These are phyloP conservation scores for Hanseniaspora thailandica DNA, from an alignment of 805 yeast species.

Conservation along the genomic window DNA sequence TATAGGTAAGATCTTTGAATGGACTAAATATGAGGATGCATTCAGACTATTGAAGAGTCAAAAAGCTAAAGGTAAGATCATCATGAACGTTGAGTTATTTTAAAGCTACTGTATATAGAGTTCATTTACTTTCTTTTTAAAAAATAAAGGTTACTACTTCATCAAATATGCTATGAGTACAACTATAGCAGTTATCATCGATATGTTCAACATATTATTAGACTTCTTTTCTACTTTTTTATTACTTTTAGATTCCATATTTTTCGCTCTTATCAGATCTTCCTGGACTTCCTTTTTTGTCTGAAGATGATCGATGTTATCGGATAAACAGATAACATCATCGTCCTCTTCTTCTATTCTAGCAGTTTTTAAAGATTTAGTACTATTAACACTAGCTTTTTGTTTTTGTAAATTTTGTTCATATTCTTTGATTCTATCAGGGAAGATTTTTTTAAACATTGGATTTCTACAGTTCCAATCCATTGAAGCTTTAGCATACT, in stretches of 20 bases:
- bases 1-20: constrained; percentile 46
- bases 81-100: constrained; percentile 37
- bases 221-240: neutral
- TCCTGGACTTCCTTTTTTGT: constrained; percentile 22
- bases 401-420: constrained; percentile 18
- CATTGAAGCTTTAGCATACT: constrained; percentile 48
- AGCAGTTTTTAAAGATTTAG: neutral
- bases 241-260: neutral
- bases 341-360: constrained; percentile 14
- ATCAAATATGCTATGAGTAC: constrained; percentile 25
- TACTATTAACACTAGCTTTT: neutral
- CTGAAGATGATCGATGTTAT: constrained; percentile 7
- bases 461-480: constrained; percentile 50
- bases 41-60: constrained; percentile 39
- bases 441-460: constrained; percentile 52
- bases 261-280: neutral
- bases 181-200: constrained; percentile 29
- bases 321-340: constrained; percentile 15
- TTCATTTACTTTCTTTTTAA: neutral
- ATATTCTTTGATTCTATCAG: constrained; percentile 42
- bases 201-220: constrained; percentile 13
- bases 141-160: constrained; percentile 20
- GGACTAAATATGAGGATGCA: constrained; percentile 48
- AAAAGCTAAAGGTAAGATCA: constrained; percentile 57
- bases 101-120: constrained; percentile 18